Base-by-base conservation (phyloP, 1,284 basidiomycete genomes). In the Leccinum brunneo-olivaceum region DNA sequence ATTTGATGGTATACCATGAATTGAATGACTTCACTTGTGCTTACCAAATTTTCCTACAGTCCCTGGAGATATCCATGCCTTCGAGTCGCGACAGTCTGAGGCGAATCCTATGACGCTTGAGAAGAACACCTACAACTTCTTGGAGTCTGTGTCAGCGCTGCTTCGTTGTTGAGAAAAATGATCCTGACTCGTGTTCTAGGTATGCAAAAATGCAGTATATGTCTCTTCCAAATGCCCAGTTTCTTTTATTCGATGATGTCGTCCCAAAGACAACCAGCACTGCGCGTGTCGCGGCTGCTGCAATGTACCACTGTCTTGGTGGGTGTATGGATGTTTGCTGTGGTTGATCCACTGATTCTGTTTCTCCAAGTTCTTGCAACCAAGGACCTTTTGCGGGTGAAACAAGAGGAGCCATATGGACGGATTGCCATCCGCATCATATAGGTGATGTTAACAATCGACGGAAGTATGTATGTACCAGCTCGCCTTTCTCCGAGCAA, bases 241-340 rank as follows among this genome's bases (percentile, higher is more conserved):
- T 66, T 40, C 64, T 90, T 20, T 68, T 64, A 9, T 87, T 89
- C 55, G 76, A 82, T 47, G 72, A 71, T 29, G 69, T 89, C 25
- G 81, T 79, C 15, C 85, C 84, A 6, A 72, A 65, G 45, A 57
- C 65, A 35, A 77, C 81, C 2, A 84, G 81, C 52, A 85, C 81
- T 3, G 69, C 76, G 14, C 84, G 81, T 55, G 82, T 90, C 25
- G 86, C 84, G 6, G 77, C 85, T 14, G 76, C 83, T 23, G 86
- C 78, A 5, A 80, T 90, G 57, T 86, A 90, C 63, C 85, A 90
- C 51, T 87, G 84, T 58, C 70, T 89, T 39, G 84, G 85, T 86
- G 47, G 39, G 76, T 65, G 11, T 21, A 20, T 29, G 41, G n/a
- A 8, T 12, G n/a, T 30, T 21, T 14, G 20, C 11, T 4, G n/a